A percentile compares a stretch with the other conserved stretches of the same genome.
phyloP scores from a whole-genome alignment of 129 eudicot genomes.

The Lonicera japonica region DNA sequence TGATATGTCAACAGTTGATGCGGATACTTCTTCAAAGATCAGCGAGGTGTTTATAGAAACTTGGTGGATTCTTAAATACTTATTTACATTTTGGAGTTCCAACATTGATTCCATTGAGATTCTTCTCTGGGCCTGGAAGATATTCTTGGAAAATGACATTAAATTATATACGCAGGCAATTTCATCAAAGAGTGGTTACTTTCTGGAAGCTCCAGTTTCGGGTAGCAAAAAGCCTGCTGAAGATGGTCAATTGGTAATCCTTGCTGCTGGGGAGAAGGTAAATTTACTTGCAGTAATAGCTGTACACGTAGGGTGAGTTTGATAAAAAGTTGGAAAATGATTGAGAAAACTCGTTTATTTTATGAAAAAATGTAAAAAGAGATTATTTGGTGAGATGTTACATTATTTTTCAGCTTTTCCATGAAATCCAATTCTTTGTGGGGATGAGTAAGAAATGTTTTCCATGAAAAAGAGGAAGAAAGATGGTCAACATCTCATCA shows the following conservation, averaged over 20 bases:
- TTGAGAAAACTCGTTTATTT: too few relatives aligned
- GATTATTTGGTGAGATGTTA: too few relatives aligned
- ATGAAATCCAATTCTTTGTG: too few relatives aligned
- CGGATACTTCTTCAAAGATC: conserved; percentile 82
- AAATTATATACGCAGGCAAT: conserved; percentile 46
- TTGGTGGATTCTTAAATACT: background rate
- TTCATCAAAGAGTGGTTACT: conserved; percentile 65
- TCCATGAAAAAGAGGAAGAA: too few relatives aligned
- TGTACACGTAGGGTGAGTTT: too few relatives aligned
- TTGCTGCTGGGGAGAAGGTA: conserved; percentile 96
- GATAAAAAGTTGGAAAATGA: too few relatives aligned
- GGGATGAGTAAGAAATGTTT: too few relatives aligned
- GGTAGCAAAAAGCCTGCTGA: conserved; percentile 99
- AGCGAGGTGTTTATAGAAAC: conserved; percentile 68
- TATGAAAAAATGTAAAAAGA: too few relatives aligned
- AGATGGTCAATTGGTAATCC: conserved; percentile 93
- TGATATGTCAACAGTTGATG: conserved; percentile 99
- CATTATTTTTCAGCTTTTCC: too few relatives aligned
- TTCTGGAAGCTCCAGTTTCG: conserved; percentile 94
- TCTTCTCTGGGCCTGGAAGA: background rate
- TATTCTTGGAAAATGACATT: too few relatives aligned
- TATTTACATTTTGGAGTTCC: background rate
- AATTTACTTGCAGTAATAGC: background rate
- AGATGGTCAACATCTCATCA: too few relatives aligned
- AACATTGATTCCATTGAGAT: background rate